Percentiles rank a stretch among this genome's conserved stretches.
phyloP scores from a whole-genome alignment of 225 moss, liverwort and hornwort species.

The Anthoceros angustus region DNA sequence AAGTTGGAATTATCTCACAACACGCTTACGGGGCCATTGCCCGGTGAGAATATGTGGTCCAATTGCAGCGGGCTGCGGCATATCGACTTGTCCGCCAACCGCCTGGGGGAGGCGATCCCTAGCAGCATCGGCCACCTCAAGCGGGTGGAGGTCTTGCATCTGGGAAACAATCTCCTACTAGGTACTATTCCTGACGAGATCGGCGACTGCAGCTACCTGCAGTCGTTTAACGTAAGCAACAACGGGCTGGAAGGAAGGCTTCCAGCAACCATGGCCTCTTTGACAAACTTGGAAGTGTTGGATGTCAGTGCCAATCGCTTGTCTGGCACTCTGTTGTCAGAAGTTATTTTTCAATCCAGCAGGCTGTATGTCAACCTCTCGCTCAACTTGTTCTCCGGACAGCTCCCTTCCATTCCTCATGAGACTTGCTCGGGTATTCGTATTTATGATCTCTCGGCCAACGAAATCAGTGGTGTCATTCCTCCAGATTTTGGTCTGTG shows the following conservation, averaged over 20 bases:
- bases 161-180: slow-evolving; percentile 8
- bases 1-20: neutral
- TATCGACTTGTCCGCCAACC: slow-evolving; percentile 15
- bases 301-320: slow-evolving; percentile 15
- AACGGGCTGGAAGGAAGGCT: slow-evolving; percentile 24
- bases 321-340: slow-evolving; percentile 11
- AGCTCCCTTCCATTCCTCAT: neutral
- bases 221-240: slow-evolving; percentile 18
- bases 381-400: neutral
- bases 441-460: slow-evolving; percentile 25
- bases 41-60: slow-evolving; percentile 12
- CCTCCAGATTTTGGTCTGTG: slow-evolving; percentile 15
- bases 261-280: slow-evolving; percentile 14
- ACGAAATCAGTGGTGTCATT: slow-evolving; percentile 23
- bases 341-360: neutral
- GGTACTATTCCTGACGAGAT: slow-evolving; percentile 6
- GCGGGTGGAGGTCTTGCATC: neutral
- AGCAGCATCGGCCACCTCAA: neutral
- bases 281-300: slow-evolving; percentile 15
- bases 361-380: slow-evolving; percentile 1
- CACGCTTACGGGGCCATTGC: slow-evolving; percentile 22
- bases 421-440: neutral
- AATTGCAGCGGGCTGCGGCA: slow-evolving; percentile 12
- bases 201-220: slow-evolving; percentile 7
- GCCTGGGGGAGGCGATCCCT: slow-evolving; percentile 12